Percentiles rank a stretch among this genome's conserved stretches.
Evolutionary conservation across 192 early-diverging fungal genomes (phyloP).

Genomic region (Podila verticillata): DNA sequence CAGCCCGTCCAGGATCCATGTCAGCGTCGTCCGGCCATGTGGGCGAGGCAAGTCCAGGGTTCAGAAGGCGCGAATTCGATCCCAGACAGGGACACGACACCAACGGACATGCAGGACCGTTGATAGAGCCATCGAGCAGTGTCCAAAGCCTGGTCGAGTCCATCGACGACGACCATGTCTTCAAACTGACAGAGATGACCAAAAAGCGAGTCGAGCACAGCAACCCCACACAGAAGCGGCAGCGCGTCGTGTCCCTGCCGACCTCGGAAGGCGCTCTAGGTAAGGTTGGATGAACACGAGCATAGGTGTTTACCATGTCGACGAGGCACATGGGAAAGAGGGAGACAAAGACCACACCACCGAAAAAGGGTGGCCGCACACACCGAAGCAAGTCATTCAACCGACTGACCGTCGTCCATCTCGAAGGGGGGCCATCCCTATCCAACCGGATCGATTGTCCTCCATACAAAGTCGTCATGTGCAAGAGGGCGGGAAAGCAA

Average conservation of each 20-base stretch:
- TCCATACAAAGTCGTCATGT: slow-evolving; percentile 3
- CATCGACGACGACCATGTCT: slow-evolving; percentile 45
- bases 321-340: no score
- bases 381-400: no score
- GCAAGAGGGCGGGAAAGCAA: no score
- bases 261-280: slow-evolving; percentile 16
- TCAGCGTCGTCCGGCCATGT: slow-evolving; percentile 6
- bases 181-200: slow-evolving; percentile 50
- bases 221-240: slow-evolving; percentile 44
- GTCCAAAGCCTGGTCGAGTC: slow-evolving; percentile 46
- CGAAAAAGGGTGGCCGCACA: neutral
- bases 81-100: slow-evolving; percentile 6
- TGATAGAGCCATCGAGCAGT: slow-evolving; percentile 41
- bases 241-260: slow-evolving; percentile 37
- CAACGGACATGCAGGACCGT: neutral
- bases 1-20: no score
- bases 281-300: slow-evolving; percentile 3
- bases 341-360: no score
- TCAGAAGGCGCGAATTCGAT: slow-evolving; percentile 29
- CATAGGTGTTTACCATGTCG: no score
- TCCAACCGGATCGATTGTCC: neutral
- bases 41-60: neutral
- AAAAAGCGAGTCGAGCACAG: slow-evolving; percentile 47
- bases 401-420: no score
- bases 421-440: neutral